Percentiles rank a stretch among this genome's conserved stretches.
phyloP scores from a whole-genome alignment of 257 asterid genomes.

The Penstemon newberryi region DNA sequence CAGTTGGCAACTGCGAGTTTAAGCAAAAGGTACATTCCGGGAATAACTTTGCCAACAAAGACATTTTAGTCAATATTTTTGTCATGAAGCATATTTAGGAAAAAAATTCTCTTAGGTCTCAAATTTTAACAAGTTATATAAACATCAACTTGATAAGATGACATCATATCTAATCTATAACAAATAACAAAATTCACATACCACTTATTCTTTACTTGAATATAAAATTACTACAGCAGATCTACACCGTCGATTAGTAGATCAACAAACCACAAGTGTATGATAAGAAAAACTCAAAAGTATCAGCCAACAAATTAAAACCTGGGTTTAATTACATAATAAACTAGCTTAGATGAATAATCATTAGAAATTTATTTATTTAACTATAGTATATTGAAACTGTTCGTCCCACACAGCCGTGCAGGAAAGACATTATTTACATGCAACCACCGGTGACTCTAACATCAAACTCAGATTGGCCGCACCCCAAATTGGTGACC shows the following conservation, averaged over 20 bases:
- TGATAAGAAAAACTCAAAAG: not conserved
- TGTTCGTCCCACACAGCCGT: no score
- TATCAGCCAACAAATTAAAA: not conserved
- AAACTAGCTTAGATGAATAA: no score
- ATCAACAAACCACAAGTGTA: not conserved
- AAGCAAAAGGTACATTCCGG: no score
- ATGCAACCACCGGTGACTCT: slow-evolving; percentile 19
- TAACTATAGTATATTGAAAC: no score
- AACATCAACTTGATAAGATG: not conserved
- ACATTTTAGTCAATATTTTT: no score
- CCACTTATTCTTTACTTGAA: slow-evolving; percentile 18
- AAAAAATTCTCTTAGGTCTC: no score
- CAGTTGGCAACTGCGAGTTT: no score
- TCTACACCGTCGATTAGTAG: slow-evolving; percentile 15
- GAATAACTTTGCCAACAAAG: no score
- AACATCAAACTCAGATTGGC: not conserved
- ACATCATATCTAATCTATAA: not conserved
- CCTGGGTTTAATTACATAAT: no score
- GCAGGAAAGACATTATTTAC: slow-evolving; percentile 36
- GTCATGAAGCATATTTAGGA: no score
- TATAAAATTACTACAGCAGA: not conserved
- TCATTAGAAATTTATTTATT: no score
- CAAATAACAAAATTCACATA: not conserved
- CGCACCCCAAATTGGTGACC: not conserved
- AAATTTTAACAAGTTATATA: no score